A percentile compares a stretch with the other conserved stretches of the same genome.
phyloP scores from a whole-genome alignment of 176 grass and related monocot species.

The Bromus sterilis region DNA sequence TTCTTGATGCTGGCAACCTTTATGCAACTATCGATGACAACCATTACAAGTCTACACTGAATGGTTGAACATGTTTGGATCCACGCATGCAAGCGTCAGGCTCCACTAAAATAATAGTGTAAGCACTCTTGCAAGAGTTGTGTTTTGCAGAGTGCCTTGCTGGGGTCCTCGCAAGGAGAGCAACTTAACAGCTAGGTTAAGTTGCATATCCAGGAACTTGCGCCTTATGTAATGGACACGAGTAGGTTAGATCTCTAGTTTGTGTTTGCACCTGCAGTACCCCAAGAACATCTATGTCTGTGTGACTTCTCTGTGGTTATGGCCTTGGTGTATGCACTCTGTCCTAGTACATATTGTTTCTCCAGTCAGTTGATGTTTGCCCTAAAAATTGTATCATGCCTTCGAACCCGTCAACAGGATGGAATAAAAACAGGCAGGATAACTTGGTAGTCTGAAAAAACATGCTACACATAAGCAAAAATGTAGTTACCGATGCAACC shows the following conservation, averaged over 20 bases:
- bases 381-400: background rate
- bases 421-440: too few relatives aligned
- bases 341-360: background rate
- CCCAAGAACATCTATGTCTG: background rate
- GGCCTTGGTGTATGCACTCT: background rate
- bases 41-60: constrained; percentile 68
- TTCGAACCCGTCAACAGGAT: background rate
- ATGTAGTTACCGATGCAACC: too few relatives aligned
- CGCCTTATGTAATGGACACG: background rate
- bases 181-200: constrained; percentile 11
- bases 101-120: background rate
- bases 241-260: background rate
- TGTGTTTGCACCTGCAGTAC: background rate
- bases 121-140: constrained; percentile 2
- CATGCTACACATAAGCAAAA: too few relatives aligned
- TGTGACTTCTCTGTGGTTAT: background rate
- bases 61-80: constrained; percentile 44
- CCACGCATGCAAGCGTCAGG: background rate
- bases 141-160: background rate
- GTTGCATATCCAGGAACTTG: background rate
- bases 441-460: too few relatives aligned
- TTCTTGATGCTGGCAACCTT: constrained; percentile 48
- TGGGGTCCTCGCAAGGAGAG: background rate
- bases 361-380: background rate
- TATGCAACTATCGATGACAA: constrained; percentile 88